These are phyloP conservation scores for Boletus mariae DNA, from an alignment of 1,284 basidiomycete species.

Conservation along the genomic window DNA sequence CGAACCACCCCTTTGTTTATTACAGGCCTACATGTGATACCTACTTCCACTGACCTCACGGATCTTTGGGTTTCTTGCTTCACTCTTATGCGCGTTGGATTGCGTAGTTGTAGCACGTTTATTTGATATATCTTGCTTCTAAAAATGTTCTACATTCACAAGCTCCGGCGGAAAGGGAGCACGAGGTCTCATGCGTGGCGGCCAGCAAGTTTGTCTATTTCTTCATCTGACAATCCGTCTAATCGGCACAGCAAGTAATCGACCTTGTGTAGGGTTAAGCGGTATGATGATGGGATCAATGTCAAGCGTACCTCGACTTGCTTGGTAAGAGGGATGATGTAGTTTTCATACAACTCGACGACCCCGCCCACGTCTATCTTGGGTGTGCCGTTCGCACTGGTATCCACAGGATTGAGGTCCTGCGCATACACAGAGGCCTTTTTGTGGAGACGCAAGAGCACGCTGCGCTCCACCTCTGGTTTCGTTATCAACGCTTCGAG, in stretches of 20 bases:
- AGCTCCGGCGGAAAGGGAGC: background rate
- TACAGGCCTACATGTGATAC: constrained; percentile 18
- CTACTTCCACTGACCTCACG: constrained; percentile 12
- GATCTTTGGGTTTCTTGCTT: constrained; percentile 24
- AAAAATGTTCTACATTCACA: constrained; percentile 7
- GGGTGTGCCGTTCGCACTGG: constrained; percentile 37
- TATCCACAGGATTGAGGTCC: constrained; percentile 75
- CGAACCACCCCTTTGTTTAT: constrained; percentile 2
- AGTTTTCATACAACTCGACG: constrained; percentile 88
- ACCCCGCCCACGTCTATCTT: constrained; percentile 95
- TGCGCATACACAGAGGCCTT: constrained; percentile 94
- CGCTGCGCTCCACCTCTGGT: constrained; percentile 87
- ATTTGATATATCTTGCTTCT: constrained; percentile 22
- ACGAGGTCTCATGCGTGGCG: constrained; percentile 12
- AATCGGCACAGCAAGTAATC: constrained; percentile 87
- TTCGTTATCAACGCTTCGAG: constrained; percentile 91
- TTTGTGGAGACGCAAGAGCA: constrained; percentile 84
- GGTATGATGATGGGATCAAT: constrained; percentile 2
- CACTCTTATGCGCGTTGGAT: background rate
- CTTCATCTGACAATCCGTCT: constrained; percentile 74
- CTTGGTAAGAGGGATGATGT: constrained; percentile 96
- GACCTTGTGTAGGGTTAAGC: constrained; percentile 51
- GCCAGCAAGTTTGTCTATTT: constrained; percentile 65
- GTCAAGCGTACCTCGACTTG: constrained; percentile 81
- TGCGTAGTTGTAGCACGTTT: constrained; percentile 25